These are phyloP conservation scores for Ophiostoma novo-ulmi DNA, from an alignment of 2,329 filamentous ascomycete genomes.

Conservation along the genomic window DNA sequence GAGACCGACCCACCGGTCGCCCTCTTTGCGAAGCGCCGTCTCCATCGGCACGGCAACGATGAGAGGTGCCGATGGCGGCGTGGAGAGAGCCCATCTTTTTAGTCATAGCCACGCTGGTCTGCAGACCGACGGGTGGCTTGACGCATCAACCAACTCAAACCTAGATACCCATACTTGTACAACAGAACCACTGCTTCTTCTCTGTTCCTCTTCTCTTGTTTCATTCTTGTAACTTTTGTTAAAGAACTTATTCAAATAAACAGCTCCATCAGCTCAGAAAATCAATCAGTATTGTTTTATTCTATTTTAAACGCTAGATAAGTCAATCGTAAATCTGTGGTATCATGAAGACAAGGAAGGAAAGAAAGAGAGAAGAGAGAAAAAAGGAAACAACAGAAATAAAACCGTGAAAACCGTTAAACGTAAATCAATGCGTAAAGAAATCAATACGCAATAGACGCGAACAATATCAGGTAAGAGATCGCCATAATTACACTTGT, in stretches of 20 bases:
- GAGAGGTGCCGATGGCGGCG: slow-evolving; percentile 7
- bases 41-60: background rate
- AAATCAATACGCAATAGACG: background rate
- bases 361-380: background rate
- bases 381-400: background rate
- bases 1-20: background rate
- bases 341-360: background rate
- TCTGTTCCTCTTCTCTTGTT: too few relatives aligned
- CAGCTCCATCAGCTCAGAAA: too few relatives aligned
- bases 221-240: too few relatives aligned
- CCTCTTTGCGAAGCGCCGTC: background rate
- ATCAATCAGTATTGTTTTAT: background rate
- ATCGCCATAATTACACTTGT: background rate
- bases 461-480: too few relatives aligned
- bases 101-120: background rate
- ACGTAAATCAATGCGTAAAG: background rate
- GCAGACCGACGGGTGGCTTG: too few relatives aligned
- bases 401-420: background rate
- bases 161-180: too few relatives aligned
- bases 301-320: background rate
- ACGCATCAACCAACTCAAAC: too few relatives aligned
- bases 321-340: background rate
- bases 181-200: too few relatives aligned
- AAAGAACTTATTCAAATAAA: too few relatives aligned
- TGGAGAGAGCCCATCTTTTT: background rate